Conservation (phyloP, 2,329 filamentous ascomycete genomes). For the Hymenoscyphus infarciens region DNA sequence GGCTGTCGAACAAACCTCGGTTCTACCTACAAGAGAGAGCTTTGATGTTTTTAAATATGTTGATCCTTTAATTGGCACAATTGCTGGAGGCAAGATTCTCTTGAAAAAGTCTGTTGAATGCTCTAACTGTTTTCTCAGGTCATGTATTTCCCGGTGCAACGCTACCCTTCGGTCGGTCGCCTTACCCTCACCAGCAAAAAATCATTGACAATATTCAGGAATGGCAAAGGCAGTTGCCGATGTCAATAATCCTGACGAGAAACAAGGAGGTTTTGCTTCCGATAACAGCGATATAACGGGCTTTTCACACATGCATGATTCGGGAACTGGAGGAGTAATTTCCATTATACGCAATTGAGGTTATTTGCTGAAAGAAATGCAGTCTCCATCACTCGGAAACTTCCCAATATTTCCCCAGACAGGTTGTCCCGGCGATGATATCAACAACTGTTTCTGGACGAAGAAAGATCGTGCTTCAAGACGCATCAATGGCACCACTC, state of each 20-base stretch:
- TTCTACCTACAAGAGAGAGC: neutral
- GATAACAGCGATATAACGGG: constrained; percentile 39
- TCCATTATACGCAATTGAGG: neutral
- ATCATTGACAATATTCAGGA: constrained; percentile 38
- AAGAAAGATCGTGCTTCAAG: constrained; percentile 44
- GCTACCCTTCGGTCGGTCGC: constrained; percentile 44
- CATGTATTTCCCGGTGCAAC: constrained; percentile 57
- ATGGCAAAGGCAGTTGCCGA: constrained; percentile 51
- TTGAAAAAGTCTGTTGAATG: neutral
- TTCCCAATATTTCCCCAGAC: constrained; percentile 69
- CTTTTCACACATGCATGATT: constrained; percentile 41
- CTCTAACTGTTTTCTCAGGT: constrained; percentile 17
- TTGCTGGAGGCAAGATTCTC: constrained; percentile 43
- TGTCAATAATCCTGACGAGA: constrained; percentile 45
- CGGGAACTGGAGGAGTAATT: constrained; percentile 41
- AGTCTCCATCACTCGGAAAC: constrained; percentile 62
- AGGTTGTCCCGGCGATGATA: constrained; percentile 55
- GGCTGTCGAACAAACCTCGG: neutral
- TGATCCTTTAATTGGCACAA: constrained; percentile 53
- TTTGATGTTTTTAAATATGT: constrained; percentile 41
- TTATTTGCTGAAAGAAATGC: neutral
- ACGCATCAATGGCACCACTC: constrained; percentile 45
- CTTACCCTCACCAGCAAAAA: neutral
- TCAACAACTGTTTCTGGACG: constrained; percentile 60
- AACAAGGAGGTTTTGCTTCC: constrained; percentile 54